These are phyloP conservation scores for Microcos paniculata DNA, from an alignment of 345 rosid species.

Conservation along the genomic window DNA sequence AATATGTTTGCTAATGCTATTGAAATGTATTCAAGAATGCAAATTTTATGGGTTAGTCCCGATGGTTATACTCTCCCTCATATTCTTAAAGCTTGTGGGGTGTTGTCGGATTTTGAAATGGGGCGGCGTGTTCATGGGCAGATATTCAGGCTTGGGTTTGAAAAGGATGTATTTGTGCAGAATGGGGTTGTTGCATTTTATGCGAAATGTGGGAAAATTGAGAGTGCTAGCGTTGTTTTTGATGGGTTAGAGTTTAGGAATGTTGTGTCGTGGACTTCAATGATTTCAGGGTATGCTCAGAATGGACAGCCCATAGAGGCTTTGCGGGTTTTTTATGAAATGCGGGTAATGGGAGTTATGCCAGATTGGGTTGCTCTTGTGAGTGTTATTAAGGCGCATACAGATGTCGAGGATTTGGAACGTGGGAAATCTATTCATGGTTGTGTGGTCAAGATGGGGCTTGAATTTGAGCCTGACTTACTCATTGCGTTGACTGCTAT, in stretches of 20 bases:
- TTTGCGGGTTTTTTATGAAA: conserved; percentile 46
- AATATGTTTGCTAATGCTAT: conserved; percentile 39
- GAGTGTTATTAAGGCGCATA: conserved; percentile 59
- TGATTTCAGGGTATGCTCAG: conserved; percentile 65
- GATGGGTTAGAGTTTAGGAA: conserved; percentile 45
- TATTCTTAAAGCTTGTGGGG: conserved; percentile 62
- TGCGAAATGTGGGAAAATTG: conserved; percentile 54
- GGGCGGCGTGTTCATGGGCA: conserved; percentile 60
- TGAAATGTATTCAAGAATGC: conserved; percentile 54
- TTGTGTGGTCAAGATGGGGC: conserved; percentile 56
- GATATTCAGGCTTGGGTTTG: conserved; percentile 55
- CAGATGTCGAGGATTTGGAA: conserved; percentile 50
- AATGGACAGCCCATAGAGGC: conserved; percentile 64
- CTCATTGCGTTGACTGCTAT: conserved; percentile 62
- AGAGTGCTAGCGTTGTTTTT: conserved; percentile 48
- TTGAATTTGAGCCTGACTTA: conserved; percentile 61
- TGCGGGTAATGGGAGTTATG: conserved; percentile 46
- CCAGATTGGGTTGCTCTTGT: conserved; percentile 71
- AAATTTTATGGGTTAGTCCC: conserved; percentile 40
- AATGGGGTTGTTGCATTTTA: conserved; percentile 67
- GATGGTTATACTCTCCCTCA: conserved; percentile 57
- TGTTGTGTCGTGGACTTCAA: conserved; percentile 69
- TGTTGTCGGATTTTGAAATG: conserved; percentile 32
- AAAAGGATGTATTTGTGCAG: conserved; percentile 62
- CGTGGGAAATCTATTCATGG: conserved; percentile 57